Evolutionary conservation across 805 yeast genomes (phyloP).

Genomic region (Brettanomyces custersianus): DNA sequence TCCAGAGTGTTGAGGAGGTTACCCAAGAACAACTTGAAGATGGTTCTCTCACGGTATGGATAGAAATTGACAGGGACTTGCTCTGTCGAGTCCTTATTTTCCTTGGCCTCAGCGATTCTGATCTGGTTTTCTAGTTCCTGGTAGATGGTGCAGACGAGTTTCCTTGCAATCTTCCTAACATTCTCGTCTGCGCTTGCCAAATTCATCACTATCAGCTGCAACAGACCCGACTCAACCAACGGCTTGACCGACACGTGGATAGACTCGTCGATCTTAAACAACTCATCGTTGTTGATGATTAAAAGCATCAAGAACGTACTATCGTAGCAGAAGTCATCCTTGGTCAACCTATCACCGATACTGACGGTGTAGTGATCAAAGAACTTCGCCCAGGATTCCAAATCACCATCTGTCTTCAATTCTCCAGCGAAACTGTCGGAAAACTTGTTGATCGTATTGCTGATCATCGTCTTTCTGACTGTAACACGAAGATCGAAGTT

Average conservation of each 20-base stretch:
- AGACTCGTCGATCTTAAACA: constrained; percentile 29
- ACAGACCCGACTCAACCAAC: constrained; percentile 46
- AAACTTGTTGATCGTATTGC: constrained; percentile 36
- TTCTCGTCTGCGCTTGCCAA: constrained; percentile 29
- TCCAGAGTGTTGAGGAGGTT: constrained; percentile 33
- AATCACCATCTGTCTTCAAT: constrained; percentile 16
- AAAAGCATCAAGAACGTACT: constrained; percentile 60
- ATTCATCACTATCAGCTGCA: constrained; percentile 41
- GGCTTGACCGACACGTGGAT: constrained; percentile 41
- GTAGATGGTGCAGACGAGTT: constrained; percentile 37
- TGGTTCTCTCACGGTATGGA: constrained; percentile 44
- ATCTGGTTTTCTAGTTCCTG: constrained; percentile 31
- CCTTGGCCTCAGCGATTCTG: constrained; percentile 16
- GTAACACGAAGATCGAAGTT: constrained; percentile 38
- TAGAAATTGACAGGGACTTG: constrained; percentile 5
- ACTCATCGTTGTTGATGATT: constrained; percentile 55
- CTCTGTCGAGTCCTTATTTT: constrained; percentile 2
- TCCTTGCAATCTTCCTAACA: constrained; percentile 28
- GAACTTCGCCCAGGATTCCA: constrained; percentile 18
- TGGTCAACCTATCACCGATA: constrained; percentile 5
- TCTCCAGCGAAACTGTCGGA: constrained; percentile 3
- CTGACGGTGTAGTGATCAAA: constrained; percentile 9
- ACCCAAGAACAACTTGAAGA: constrained; percentile 46
- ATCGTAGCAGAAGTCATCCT: constrained; percentile 37
- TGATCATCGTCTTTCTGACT: constrained; percentile 39